A percentile compares a stretch with the other conserved stretches of the same genome.
Evolutionary conservation across 2,329 filamentous ascomycete genomes (phyloP).

Genomic region (Colletotrichum sp.): DNA sequence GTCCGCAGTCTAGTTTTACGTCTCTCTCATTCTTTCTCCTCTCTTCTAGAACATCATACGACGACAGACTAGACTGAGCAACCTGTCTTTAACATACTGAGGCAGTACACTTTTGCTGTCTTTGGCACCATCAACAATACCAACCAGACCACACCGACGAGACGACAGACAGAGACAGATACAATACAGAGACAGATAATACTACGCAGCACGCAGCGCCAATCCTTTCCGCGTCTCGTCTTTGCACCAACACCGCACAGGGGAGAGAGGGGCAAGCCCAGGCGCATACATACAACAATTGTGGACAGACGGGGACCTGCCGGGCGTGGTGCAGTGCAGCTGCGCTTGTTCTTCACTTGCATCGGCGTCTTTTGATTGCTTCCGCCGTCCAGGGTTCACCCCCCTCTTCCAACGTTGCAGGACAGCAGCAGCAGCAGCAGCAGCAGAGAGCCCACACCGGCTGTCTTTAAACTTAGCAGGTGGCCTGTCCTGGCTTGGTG

Average conservation of each 20-base stretch:
- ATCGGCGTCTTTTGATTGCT: background rate
- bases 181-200: background rate
- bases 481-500: background rate
- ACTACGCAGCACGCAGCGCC: background rate
- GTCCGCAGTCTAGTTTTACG: background rate
- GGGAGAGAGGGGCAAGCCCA: background rate
- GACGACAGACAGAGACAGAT: background rate
- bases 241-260: background rate
- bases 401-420: conserved; percentile 4
- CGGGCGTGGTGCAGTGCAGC: background rate
- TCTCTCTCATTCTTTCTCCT: background rate
- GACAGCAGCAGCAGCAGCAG: background rate
- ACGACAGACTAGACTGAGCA: background rate
- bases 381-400: conserved; percentile 5
- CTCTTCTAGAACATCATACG: background rate
- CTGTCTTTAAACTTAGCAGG: background rate
- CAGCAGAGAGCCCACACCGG: background rate
- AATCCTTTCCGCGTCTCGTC: background rate
- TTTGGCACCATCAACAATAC: background rate
- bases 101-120: background rate
- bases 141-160: background rate
- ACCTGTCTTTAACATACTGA: background rate
- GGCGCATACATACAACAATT: background rate
- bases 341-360: background rate
- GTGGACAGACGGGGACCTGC: background rate